phyloP scores from a whole-genome alignment of 352 stramenopile genomes.

The Pythium apleroticum region DNA sequence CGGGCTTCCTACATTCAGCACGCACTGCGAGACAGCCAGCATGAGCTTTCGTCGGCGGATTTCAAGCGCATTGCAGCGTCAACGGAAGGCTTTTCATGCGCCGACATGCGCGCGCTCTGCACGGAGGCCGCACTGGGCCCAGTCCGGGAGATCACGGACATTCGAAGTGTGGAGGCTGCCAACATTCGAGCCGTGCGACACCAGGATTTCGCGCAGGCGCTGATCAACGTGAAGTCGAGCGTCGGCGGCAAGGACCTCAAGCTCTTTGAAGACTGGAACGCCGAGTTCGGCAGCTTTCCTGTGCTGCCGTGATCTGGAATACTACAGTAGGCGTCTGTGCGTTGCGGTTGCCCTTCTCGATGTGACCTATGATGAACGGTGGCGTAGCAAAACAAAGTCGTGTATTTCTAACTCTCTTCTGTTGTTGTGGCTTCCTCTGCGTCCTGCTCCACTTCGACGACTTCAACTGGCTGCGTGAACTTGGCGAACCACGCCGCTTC shows the following conservation, averaged over 20 bases:
- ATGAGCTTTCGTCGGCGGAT: neutral
- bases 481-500: conserved; percentile 57
- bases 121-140: neutral
- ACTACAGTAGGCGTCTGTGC: too few relatives aligned
- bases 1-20: neutral
- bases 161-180: neutral
- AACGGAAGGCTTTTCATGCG: neutral
- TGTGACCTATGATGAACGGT: neutral
- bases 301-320: conserved; percentile 4
- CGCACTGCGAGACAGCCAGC: neutral
- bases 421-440: neutral
- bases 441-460: conserved; percentile 21
- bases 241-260: conserved; percentile 1
- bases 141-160: neutral
- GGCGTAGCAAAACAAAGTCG: neutral
- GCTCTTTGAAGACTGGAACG: conserved; percentile 7
- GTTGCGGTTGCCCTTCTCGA: neutral
- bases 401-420: neutral
- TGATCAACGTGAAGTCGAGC: neutral
- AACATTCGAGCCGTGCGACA: neutral
- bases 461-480: conserved; percentile 43
- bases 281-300: conserved; percentile 3
- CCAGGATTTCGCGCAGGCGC: neutral
- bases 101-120: neutral
- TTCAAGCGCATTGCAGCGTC: neutral